Evolutionary conservation across 2,329 filamentous ascomycete species (phyloP).

Genomic region (Fusarium illudens): DNA sequence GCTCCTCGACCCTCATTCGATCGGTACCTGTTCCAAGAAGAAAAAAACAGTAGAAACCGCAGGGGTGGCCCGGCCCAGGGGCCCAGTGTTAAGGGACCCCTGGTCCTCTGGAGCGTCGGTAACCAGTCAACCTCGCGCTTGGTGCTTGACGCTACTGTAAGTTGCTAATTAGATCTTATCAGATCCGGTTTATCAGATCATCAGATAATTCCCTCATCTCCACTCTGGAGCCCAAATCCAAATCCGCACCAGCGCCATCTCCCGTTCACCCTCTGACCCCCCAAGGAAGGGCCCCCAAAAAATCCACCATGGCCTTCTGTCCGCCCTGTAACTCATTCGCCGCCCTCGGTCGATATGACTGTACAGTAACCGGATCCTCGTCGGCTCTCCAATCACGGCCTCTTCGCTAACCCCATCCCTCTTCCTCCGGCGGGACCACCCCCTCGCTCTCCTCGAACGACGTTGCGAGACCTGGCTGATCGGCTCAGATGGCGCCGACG

Average conservation of each 20-base stretch:
- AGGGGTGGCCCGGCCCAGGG: slow-evolving; percentile 19
- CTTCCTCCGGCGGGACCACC: slow-evolving; percentile 16
- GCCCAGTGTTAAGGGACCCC: slow-evolving; percentile 19
- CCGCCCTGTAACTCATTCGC: slow-evolving; percentile 4
- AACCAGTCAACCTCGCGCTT: slow-evolving; percentile 35
- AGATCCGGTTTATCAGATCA: slow-evolving; percentile 63
- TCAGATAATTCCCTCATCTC: slow-evolving; percentile 59
- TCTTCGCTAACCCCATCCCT: slow-evolving; percentile 3
- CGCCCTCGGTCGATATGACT: slow-evolving; percentile 9
- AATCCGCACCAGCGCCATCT: slow-evolving; percentile 8
- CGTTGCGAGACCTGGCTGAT: slow-evolving; percentile 24
- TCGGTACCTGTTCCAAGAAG: slow-evolving; percentile 28
- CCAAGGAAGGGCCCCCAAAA: background rate
- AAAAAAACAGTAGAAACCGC: slow-evolving; percentile 7
- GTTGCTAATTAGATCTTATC: slow-evolving; percentile 50
- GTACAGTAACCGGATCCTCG: background rate
- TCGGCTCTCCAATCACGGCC: slow-evolving; percentile 26
- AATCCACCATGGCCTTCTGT: slow-evolving; percentile 6
- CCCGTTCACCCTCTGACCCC: background rate
- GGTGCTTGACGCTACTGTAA: slow-evolving; percentile 33
- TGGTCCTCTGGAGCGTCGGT: slow-evolving; percentile 24
- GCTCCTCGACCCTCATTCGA: slow-evolving; percentile 11
- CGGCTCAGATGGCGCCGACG: slow-evolving; percentile 26
- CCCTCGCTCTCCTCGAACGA: slow-evolving; percentile 24
- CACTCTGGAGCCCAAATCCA: slow-evolving; percentile 36